Percentiles rank a stretch among this genome's conserved stretches.
These are phyloP conservation scores for Phaeosphaeria sp. DNA, from an alignment of 2,329 filamentous ascomycete species.

Conservation along the genomic window DNA sequence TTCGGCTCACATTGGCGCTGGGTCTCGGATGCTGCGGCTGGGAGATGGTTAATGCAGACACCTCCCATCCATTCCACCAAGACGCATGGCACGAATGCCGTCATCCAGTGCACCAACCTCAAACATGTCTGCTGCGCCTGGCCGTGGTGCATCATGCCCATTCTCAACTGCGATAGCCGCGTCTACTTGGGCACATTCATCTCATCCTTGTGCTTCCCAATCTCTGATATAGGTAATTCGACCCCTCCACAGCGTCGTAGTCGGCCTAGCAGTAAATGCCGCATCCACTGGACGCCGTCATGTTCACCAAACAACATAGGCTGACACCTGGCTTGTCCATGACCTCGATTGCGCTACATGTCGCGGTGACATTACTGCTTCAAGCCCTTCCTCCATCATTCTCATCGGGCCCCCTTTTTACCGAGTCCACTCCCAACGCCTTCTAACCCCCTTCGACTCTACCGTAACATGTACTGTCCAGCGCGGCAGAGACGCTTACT, in stretches of 20 bases:
- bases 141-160: neutral
- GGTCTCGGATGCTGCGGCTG: conserved; percentile 18
- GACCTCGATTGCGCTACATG: neutral
- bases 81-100: no score
- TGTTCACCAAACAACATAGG: conserved; percentile 1
- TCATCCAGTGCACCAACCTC: neutral
- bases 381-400: conserved; percentile 6
- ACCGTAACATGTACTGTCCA: conserved; percentile 12
- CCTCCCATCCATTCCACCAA: no score
- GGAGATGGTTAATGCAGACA: neutral
- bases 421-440: conserved; percentile 9
- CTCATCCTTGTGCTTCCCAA: neutral
- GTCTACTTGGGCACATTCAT: neutral
- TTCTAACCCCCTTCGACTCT: conserved; percentile 14
- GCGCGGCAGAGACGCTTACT: neutral
- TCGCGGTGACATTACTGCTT: conserved; percentile 14
- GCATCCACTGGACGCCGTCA: conserved; percentile 2
- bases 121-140: neutral
- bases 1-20: conserved; percentile 5
- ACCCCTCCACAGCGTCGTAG: neutral
- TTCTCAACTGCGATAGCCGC: neutral
- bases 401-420: conserved; percentile 6
- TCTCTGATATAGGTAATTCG: no score
- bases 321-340: conserved; percentile 2
- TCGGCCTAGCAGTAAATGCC: conserved; percentile 5